Evolutionary conservation across 163 green algal species (phyloP), one percentile per base, ranked within the genome.

Genomic region (Chloromonas sp.): DNA sequence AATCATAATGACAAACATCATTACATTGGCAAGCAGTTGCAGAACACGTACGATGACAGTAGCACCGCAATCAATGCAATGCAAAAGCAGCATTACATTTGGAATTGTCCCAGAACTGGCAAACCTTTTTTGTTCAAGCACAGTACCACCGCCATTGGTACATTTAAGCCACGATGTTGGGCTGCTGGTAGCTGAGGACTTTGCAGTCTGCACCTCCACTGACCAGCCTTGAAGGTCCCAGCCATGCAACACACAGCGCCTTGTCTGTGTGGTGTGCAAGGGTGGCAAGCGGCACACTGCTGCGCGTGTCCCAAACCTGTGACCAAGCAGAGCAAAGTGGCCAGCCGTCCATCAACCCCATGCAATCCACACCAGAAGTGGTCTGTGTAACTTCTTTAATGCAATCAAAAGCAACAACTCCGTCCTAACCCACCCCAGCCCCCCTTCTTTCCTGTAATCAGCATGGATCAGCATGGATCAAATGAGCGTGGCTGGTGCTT

Each of bases 271-370:
- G 92, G 1, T 71, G 78, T n/a, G 84, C 61, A 60, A 98, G 83
- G 13, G 91, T 96, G 82, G 91, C 91, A 71, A 98, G 89, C 2
- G 95, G 92, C 61, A 97, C 88, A 1, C 81, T 58, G 0, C 84
- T 89, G 14, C 96, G 86, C 5, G 94, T 82, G 88, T 98, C 96
- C 95, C 95, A 98, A 79, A 98, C 78, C 88, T 95, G 86, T 58
- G 36, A 91, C 70, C 1, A 61, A 76, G 59, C 60, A 78, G 2
- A 77, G 61, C 80, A 77, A 1, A 15, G 5, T n/a, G 57, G 70
- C 3, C 57, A 82, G 58, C 57, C 0, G 57, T 36, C 36, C 36
- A 36, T 36, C 57, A 70, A 11, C 57, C 57, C 2, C 57, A 82
- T 3, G 2, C 58, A 14, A 3, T 5, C 79, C 62, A 15, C n/a